Percentiles rank a stretch among this genome's conserved stretches.
These are phyloP conservation scores for Phytopythium sindhum DNA, from an alignment of 352 stramenopile species.

Conservation along the genomic window DNA sequence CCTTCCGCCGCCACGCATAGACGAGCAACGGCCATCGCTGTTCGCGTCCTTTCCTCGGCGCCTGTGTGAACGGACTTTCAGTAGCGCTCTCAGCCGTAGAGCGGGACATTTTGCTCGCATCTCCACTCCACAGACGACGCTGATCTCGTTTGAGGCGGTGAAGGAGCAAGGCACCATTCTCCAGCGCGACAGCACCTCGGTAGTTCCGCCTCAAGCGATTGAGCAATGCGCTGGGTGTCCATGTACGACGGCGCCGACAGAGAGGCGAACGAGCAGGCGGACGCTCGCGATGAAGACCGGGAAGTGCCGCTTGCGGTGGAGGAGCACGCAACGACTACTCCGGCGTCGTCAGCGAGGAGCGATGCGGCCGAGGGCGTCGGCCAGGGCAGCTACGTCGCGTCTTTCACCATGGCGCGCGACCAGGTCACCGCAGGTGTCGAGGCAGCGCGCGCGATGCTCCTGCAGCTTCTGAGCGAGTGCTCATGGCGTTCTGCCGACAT, in stretches of 20 bases:
- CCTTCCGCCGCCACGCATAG: neutral
- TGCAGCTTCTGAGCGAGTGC: slow-evolving; percentile 32
- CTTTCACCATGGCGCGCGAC: slow-evolving; percentile 46
- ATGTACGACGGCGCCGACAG: neutral
- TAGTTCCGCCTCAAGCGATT: too few species aligned
- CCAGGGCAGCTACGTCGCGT: slow-evolving; percentile 45
- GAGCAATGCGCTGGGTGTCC: slow-evolving; percentile 1
- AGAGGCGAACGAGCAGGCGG: neutral
- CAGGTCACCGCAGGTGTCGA: slow-evolving; percentile 31
- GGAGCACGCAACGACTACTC: slow-evolving; percentile 4
- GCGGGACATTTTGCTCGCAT: neutral
- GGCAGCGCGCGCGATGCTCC: slow-evolving; percentile 20
- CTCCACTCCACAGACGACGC: neutral
- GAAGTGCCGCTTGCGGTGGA: neutral
- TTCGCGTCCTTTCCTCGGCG: neutral
- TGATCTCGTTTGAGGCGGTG: neutral
- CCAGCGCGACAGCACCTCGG: neutral
- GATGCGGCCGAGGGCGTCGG: slow-evolving; percentile 3
- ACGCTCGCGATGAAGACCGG: slow-evolving; percentile 11
- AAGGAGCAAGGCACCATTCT: neutral
- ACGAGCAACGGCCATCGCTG: neutral
- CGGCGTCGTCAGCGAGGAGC: neutral
- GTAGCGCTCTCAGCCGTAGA: neutral
- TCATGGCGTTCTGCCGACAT: slow-evolving; percentile 4
- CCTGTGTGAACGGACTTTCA: neutral